phyloP scores from a whole-genome alignment of 2,329 filamentous ascomycete genomes.

The Metarhizium brunneum region DNA sequence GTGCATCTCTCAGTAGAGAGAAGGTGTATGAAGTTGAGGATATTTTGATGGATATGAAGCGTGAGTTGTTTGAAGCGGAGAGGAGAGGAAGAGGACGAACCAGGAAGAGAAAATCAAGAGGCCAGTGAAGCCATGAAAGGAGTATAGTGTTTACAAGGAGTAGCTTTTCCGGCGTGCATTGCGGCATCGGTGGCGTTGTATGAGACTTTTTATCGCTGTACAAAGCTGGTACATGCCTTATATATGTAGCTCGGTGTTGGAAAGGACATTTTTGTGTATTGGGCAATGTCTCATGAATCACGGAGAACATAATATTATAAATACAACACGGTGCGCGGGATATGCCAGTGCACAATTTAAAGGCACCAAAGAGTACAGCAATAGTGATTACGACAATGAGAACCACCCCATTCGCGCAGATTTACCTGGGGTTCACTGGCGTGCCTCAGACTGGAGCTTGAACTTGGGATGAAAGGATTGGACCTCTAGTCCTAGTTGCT shows the following conservation, averaged over 20 bases:
- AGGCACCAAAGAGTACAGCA: background rate
- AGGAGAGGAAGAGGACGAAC: slow-evolving; percentile 35
- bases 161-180: background rate
- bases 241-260: background rate
- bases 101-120: slow-evolving; percentile 11
- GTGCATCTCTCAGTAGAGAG: slow-evolving; percentile 49
- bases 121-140: background rate
- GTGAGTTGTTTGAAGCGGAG: slow-evolving; percentile 63
- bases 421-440: background rate
- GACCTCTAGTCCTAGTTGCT: too few species aligned
- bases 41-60: slow-evolving; percentile 68
- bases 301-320: background rate
- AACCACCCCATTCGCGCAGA: background rate
- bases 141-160: background rate
- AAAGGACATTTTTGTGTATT: background rate
- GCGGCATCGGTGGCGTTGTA: background rate
- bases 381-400: too few species aligned
- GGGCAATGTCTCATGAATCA: background rate
- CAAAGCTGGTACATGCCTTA: background rate
- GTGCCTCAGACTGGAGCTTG: background rate
- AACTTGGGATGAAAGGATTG: background rate
- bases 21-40: slow-evolving; percentile 68
- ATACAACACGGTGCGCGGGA: background rate
- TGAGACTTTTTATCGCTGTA: background rate
- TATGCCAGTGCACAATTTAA: background rate